Conservation (phyloP, 768 basidiomycete species). For the Tricholoma terreum region DNA sequence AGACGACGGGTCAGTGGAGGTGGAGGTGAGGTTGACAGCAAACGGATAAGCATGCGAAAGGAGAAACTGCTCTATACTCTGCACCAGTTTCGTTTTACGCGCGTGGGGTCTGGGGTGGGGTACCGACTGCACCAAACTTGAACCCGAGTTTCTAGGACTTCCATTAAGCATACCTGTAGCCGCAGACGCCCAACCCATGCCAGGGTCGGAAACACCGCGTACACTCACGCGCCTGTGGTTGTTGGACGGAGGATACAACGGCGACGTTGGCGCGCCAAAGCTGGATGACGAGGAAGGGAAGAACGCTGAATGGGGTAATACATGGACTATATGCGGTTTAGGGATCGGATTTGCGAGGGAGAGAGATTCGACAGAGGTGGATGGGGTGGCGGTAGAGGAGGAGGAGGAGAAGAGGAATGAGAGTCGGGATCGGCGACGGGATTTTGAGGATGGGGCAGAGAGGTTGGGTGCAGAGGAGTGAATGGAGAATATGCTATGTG, state of each 20-base stretch:
- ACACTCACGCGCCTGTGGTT: too few relatives aligned
- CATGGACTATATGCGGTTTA: conserved; percentile 18
- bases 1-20: background rate
- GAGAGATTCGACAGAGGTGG: conserved; percentile 4
- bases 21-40: background rate
- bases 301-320: conserved; percentile 21
- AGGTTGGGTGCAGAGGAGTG: background rate
- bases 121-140: too few relatives aligned
- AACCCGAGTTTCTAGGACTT: too few relatives aligned
- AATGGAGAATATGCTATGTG: too few relatives aligned
- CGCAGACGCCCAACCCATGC: too few relatives aligned
- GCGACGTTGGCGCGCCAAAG: background rate
- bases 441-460: background rate
- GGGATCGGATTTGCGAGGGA: background rate
- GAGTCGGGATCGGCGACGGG: conserved; percentile 8
- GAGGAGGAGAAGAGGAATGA: conserved; percentile 8
- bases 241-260: too few relatives aligned
- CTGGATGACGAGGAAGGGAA: background rate
- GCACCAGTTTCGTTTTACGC: conserved; percentile 27
- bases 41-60: conserved; percentile 33
- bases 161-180: too few relatives aligned
- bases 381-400: background rate
- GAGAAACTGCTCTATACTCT: conserved; percentile 38
- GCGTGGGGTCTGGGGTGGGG: background rate
- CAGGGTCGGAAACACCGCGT: too few relatives aligned